Evolutionary conservation across 73 alveolate genomes (phyloP).

Genomic region (Stentor roeselii): DNA sequence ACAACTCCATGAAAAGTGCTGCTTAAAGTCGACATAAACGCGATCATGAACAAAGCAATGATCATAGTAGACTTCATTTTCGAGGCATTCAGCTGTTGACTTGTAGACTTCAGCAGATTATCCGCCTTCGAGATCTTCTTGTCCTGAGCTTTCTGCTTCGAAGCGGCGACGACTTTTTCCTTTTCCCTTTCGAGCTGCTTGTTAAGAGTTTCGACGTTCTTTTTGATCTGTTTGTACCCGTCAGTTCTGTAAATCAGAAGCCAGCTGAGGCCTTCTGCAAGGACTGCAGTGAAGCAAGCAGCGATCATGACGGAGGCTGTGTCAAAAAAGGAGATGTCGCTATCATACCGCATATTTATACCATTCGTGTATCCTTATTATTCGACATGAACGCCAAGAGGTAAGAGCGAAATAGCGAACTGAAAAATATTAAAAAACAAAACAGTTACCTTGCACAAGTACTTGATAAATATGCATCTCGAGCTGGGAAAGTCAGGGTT

Average conservation of each 20-base stretch:
- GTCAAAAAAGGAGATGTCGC: conserved; percentile 16
- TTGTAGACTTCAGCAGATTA: conserved; percentile 41
- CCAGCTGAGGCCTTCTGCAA: conserved; percentile 74
- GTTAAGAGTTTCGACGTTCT: conserved; percentile 42
- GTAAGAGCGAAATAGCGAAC: no score
- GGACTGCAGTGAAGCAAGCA: conserved; percentile 64
- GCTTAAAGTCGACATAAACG: conserved; percentile 46
- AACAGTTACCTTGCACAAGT: no score
- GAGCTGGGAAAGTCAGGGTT: no score
- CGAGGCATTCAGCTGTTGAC: conserved; percentile 49
- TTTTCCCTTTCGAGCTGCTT: conserved; percentile 61
- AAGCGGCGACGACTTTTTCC: conserved; percentile 59
- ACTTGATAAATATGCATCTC: no score
- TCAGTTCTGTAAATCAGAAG: conserved; percentile 60
- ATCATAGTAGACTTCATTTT: conserved; percentile 71
- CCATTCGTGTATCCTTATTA: no score
- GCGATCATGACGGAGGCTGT: conserved; percentile 57
- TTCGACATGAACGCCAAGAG: no score
- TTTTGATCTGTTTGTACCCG: conserved; percentile 50
- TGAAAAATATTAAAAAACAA: no score
- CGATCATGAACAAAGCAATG: conserved; percentile 71
- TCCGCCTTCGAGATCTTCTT: conserved; percentile 50
- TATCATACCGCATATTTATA: neutral
- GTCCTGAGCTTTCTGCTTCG: conserved; percentile 53
- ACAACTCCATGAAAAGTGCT: conserved; percentile 79